These are phyloP conservation scores for Betula pendula DNA, from an alignment of 306 rosid genomes.

Conservation along the genomic window DNA sequence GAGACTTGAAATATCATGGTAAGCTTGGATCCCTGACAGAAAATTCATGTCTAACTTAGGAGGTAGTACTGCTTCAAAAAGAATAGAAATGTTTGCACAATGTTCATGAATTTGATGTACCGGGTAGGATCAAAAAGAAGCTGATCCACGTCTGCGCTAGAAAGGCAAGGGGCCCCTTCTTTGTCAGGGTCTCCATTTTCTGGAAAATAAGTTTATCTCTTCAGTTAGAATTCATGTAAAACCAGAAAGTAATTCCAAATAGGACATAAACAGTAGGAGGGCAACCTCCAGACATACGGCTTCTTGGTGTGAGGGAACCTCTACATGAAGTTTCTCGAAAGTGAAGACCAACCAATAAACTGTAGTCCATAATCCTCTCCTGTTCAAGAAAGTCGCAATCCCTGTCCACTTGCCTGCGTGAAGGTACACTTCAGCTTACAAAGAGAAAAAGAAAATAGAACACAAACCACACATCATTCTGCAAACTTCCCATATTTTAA, in stretches of 20 bases:
- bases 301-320: slow-evolving; percentile 39
- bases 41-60: background rate
- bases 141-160: slow-evolving; percentile 48
- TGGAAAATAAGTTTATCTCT: slow-evolving; percentile 31
- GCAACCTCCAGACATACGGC: slow-evolving; percentile 35
- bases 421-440: slow-evolving; percentile 15
- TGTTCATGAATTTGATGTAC: slow-evolving; percentile 40
- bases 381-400: slow-evolving; percentile 97
- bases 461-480: slow-evolving; percentile 4
- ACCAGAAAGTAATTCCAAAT: background rate
- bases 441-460: slow-evolving; percentile 1
- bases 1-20: background rate
- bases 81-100: background rate
- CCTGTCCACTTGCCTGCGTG: slow-evolving; percentile 84
- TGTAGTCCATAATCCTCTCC: slow-evolving; percentile 94
- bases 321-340: slow-evolving; percentile 53
- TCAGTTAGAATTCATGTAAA: slow-evolving; percentile 24
- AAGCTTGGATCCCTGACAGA: background rate
- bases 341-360: slow-evolving; percentile 93
- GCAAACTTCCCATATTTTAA: slow-evolving; percentile 4
- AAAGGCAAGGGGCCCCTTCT: slow-evolving; percentile 38
- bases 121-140: slow-evolving; percentile 50
- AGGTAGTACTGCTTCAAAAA: background rate
- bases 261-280: slow-evolving; percentile 41
- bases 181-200: slow-evolving; percentile 33